Conservation (phyloP, 306 rosid genomes). For the Senna tora region DNA sequence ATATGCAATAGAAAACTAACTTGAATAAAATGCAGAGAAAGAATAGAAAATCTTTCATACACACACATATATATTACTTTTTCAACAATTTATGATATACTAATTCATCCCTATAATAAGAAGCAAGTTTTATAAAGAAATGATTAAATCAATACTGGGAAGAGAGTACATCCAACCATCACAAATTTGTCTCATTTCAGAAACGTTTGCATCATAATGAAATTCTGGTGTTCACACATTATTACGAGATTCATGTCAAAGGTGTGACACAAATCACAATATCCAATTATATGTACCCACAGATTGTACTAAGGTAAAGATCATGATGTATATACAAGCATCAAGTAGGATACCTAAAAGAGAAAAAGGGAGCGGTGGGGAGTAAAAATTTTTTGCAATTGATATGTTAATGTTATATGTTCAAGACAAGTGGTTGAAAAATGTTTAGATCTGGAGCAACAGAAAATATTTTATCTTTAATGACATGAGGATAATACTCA, state of each 20-base stretch:
- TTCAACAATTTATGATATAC: background rate
- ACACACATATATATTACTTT: background rate
- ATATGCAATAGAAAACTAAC: background rate
- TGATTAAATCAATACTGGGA: background rate
- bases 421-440: background rate
- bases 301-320: constrained; percentile 7
- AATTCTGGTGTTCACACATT: background rate
- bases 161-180: constrained; percentile 28
- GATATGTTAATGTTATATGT: background rate
- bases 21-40: constrained; percentile 23
- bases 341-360: background rate
- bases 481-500: constrained; percentile 50
- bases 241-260: constrained; percentile 14
- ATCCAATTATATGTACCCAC: background rate
- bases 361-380: background rate
- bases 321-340: constrained; percentile 11
- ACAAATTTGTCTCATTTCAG: background rate
- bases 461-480: constrained; percentile 23
- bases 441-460: constrained; percentile 22
- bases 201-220: constrained; percentile 20
- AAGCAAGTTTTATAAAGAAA: constrained; percentile 2
- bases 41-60: background rate
- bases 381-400: background rate
- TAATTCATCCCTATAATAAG: constrained; percentile 19
- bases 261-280: constrained; percentile 14